Percentiles rank a stretch among this genome's conserved stretches.
Conservation (phyloP, 106 monocot species). For the Hemerocallis citrina region DNA sequence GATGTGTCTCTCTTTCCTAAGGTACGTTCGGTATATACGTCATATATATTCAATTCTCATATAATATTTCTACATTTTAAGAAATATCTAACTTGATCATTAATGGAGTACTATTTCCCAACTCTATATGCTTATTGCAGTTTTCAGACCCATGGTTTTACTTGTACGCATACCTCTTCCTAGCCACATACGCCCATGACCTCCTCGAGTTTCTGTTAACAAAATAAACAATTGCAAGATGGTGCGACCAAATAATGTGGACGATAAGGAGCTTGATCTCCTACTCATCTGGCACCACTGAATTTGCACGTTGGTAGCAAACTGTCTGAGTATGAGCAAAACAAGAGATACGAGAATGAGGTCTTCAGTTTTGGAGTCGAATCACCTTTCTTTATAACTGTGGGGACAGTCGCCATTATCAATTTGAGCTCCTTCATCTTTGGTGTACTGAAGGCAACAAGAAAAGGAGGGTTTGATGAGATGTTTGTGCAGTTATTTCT, state of each 20-base stretch:
- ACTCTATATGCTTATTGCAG: too few species aligned
- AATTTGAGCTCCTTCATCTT: conserved; percentile 32
- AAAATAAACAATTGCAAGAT: conserved; percentile 20
- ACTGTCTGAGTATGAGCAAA: conserved; percentile 29
- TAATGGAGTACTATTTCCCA: too few species aligned
- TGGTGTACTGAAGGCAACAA: conserved; percentile 15
- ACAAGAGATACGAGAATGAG: conserved; percentile 29
- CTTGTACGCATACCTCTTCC: conserved; percentile 48
- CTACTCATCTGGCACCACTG: conserved; percentile 22
- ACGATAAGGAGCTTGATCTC: conserved; percentile 52
- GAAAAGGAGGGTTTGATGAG: conserved; percentile 11
- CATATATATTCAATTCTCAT: too few species aligned
- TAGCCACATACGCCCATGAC: conserved; percentile 36
- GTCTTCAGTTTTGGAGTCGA: conserved; percentile 38
- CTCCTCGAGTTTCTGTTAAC: conserved; percentile 29
- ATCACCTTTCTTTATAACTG: conserved; percentile 46
- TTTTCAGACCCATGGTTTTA: conserved; percentile 39
- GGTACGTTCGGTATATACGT: conserved; percentile 14
- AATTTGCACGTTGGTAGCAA: conserved; percentile 54
- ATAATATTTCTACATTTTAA: neutral
- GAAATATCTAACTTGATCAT: neutral
- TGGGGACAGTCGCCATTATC: conserved; percentile 35
- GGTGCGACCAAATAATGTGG: conserved; percentile 90
- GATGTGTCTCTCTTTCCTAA: conserved; percentile 55
- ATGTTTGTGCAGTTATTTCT: conserved; percentile 51